A percentile compares a stretch with the other conserved stretches of the same genome.
Conservation (phyloP, 2,329 filamentous ascomycete genomes). For the Zelopaecilomyces penicillatus region DNA sequence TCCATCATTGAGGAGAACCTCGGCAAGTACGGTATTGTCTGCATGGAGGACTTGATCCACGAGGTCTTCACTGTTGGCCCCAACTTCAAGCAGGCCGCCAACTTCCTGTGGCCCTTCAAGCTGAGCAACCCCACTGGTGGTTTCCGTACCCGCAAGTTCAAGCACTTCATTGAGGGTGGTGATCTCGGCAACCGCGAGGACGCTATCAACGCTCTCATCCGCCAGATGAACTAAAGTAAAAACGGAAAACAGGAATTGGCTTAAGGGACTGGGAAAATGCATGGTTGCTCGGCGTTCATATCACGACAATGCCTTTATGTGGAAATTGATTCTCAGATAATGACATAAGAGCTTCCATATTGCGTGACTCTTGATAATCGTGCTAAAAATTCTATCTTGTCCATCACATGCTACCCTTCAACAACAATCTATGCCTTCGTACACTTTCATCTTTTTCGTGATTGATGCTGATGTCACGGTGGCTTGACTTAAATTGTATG, state of each 20-base stretch:
- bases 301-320: constrained; percentile 27
- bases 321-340: constrained; percentile 34
- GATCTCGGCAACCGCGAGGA: constrained; percentile 98
- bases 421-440: too few species aligned
- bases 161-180: constrained; percentile 98
- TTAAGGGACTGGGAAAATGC: constrained; percentile 24
- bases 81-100: constrained; percentile 99
- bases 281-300: constrained; percentile 34
- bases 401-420: background rate
- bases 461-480: too few species aligned
- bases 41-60: constrained; percentile 98
- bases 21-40: constrained; percentile 98
- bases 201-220: constrained; percentile 90
- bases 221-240: constrained; percentile 84
- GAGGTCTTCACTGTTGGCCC: constrained; percentile 98
- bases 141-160: constrained; percentile 96
- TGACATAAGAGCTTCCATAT: constrained; percentile 30
- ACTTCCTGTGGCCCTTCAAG: constrained; percentile 99
- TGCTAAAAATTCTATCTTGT: background rate
- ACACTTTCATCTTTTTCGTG: too few species aligned
- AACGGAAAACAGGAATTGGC: constrained; percentile 7
- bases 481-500: too few species aligned
- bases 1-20: constrained; percentile 93
- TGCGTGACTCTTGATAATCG: constrained; percentile 6
- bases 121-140: constrained; percentile 96